Base-by-base conservation (phyloP, 129 eudicot genomes). In the Deinandra increscens region DNA sequence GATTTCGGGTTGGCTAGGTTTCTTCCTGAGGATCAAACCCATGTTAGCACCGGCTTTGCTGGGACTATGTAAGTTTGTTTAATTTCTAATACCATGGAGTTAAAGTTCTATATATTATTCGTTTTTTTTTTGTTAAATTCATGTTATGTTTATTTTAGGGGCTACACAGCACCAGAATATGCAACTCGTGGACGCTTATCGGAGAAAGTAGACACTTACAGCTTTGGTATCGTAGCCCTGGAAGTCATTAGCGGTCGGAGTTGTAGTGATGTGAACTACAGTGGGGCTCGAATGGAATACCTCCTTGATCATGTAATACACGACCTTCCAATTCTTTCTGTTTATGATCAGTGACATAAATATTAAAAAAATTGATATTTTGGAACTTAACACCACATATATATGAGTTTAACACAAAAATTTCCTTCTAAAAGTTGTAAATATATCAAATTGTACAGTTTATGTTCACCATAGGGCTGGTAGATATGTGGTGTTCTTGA, bases 1-100 rank as follows among this genome's bases (percentile, higher is more conserved):
- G 90, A 87, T 78, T 87, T 87, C 14, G 95, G 95, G 20, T 62
- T 84, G 76, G 90, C 87, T 49, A 84, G 85, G 71, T 84, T 84
- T 36, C 50, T 79, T 4, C 85, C 90, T 11, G 84, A 77, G 14
- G 81, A 80, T 74, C 83, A 65, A 77, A 68, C 85, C 51, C 95
- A 87, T 65, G 78, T 87, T 46, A 81, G 85, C 75, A 87, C 89
- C 59, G 79, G 64, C 39, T 87, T 87, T 75, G 90, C 85, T 8
- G 95, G 95, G 31, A 87, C 95, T 73, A 37, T 87, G 94, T 87
- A 74, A 79, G 93, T 85, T 31, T 3, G 0, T 7, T 43, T 22
- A 37, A 1, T 5, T 26, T 26, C n/a, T n/a, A n/a, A n/a, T n/a
- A n/a, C n/a, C n/a, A n/a, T n/a, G n/a, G n/a, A n/a, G n/a, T n/a